Conservation (phyloP, 371 early-diverging fungal species). For the Smittium mucronatum region DNA sequence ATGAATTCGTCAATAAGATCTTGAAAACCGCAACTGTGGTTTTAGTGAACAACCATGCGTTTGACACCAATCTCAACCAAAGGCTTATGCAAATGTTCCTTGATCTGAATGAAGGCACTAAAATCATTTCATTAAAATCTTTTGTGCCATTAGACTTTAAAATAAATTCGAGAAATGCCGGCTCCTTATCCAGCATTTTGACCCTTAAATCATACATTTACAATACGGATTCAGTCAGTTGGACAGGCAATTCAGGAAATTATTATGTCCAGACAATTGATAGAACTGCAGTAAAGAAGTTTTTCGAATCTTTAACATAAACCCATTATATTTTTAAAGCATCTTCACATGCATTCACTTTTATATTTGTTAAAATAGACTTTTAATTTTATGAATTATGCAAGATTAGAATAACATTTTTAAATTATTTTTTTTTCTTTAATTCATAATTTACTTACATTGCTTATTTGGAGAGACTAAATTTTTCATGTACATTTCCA, state of each 20-base stretch:
- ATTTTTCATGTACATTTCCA: no score
- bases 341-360: no score
- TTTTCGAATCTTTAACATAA: slow-evolving; percentile 25
- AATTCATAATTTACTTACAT: not conserved
- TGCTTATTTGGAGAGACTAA: no score
- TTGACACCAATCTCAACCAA: slow-evolving; percentile 71
- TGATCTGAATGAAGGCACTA: slow-evolving; percentile 82
- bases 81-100: slow-evolving; percentile 65
- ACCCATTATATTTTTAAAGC: not conserved
- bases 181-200: slow-evolving; percentile 75
- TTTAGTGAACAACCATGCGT: slow-evolving; percentile 89
- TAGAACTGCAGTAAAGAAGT: slow-evolving; percentile 46
- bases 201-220: slow-evolving; percentile 59
- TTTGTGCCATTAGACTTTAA: slow-evolving; percentile 70
- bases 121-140: slow-evolving; percentile 62
- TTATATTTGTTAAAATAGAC: no score
- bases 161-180: slow-evolving; percentile 57
- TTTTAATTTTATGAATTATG: no score
- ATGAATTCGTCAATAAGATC: slow-evolving; percentile 44
- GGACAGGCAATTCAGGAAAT: slow-evolving; percentile 80
- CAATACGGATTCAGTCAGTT: slow-evolving; percentile 72
- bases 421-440: no score
- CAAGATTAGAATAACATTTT: no score
- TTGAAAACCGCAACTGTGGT: slow-evolving; percentile 76
- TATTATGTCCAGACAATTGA: slow-evolving; percentile 80